A percentile compares a stretch with the other conserved stretches of the same genome.
phyloP scores from a whole-genome alignment of 768 basidiomycete genomes.

The Pleurotus platypus region DNA sequence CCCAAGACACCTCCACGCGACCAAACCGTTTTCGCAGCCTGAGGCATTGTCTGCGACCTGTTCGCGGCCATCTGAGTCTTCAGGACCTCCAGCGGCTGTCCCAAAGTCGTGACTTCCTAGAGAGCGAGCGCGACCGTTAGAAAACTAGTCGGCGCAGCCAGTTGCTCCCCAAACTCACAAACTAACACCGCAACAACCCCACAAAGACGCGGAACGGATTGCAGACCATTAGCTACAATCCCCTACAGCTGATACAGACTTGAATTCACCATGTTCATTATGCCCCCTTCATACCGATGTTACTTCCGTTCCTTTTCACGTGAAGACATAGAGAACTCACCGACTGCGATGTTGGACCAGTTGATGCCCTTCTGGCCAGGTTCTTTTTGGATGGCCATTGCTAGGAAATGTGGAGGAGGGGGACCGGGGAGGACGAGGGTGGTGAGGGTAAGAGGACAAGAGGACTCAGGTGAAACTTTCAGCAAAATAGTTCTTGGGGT shows the following conservation, averaged over 20 bases:
- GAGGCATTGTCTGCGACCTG: conserved; percentile 84
- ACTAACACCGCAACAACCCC: conserved; percentile 28
- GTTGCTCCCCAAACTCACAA: conserved; percentile 37
- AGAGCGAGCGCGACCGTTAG: conserved; percentile 18
- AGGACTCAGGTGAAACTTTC: conserved; percentile 14
- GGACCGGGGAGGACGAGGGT: conserved; percentile 15
- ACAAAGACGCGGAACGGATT: too few species aligned
- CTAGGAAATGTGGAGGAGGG: conserved; percentile 12
- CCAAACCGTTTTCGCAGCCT: conserved; percentile 86
- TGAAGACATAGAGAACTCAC: conserved; percentile 40
- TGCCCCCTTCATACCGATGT: conserved; percentile 58
- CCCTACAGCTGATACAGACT: not conserved
- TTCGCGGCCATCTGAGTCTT: conserved; percentile 99
- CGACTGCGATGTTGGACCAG: conserved; percentile 95
- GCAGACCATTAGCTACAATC: too few species aligned
- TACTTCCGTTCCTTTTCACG: conserved; percentile 13
- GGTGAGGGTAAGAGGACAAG: conserved; percentile 19
- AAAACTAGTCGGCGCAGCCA: conserved; percentile 9
- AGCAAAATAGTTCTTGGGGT: conserved; percentile 17
- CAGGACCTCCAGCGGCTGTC: conserved; percentile 95
- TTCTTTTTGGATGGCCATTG: conserved; percentile 81
- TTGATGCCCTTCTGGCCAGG: conserved; percentile 89
- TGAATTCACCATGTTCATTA: conserved; percentile 92
- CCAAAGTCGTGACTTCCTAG: conserved; percentile 94
- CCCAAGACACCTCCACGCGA: conserved; percentile 84